A percentile compares a stretch with the other conserved stretches of the same genome.
phyloP scores from a whole-genome alignment of 352 stramenopile species.

The Plasmopara halstedii region DNA sequence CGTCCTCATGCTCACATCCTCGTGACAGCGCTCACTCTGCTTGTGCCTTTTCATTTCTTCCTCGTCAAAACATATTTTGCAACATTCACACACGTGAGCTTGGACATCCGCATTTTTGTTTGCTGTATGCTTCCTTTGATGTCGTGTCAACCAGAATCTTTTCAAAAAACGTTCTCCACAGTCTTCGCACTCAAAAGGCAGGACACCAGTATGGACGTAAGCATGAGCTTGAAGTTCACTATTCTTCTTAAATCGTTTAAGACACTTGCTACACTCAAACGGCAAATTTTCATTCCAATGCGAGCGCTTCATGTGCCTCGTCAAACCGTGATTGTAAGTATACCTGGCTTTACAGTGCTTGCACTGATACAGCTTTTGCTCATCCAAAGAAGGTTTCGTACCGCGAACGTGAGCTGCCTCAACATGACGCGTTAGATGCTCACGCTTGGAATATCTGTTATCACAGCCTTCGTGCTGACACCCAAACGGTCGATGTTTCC shows the following conservation, averaged over 20 bases:
- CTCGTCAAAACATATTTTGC: slow-evolving; percentile 44
- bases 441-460: slow-evolving; percentile 57
- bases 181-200: slow-evolving; percentile 61
- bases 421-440: slow-evolving; percentile 55
- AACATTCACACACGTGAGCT: slow-evolving; percentile 50
- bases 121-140: slow-evolving; percentile 32
- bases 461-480: slow-evolving; percentile 32
- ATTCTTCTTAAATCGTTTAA: slow-evolving; percentile 78
- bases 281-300: slow-evolving; percentile 45
- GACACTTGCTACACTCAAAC: slow-evolving; percentile 53
- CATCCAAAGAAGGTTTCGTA: slow-evolving; percentile 3
- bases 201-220: slow-evolving; percentile 68
- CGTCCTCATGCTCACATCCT: not conserved
- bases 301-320: slow-evolving; percentile 39
- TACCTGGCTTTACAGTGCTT: slow-evolving; percentile 49
- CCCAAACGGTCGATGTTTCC: slow-evolving; percentile 23
- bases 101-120: slow-evolving; percentile 25
- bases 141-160: slow-evolving; percentile 41
- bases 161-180: slow-evolving; percentile 61
- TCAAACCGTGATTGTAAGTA: slow-evolving; percentile 62
- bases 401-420: slow-evolving; percentile 30
- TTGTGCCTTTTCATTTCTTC: slow-evolving; percentile 41
- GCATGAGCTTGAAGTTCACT: slow-evolving; percentile 60
- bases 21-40: slow-evolving; percentile 18
- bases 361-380: slow-evolving; percentile 49